phyloP scores from a whole-genome alignment of 768 basidiomycete genomes.

The Tremella mesenterica region DNA sequence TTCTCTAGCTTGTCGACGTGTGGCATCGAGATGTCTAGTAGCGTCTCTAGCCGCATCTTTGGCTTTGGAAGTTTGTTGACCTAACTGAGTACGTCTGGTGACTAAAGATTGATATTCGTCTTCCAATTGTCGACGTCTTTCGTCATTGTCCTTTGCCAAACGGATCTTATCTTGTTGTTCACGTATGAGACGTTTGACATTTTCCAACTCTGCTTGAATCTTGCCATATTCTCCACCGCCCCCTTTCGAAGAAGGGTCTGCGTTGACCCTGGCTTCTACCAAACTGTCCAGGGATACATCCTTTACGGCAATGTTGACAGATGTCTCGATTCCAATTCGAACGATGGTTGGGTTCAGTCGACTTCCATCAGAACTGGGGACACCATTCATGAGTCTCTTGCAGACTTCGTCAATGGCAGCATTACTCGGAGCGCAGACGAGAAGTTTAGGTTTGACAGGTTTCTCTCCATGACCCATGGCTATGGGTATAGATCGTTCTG shows the following conservation, averaged over 20 bases:
- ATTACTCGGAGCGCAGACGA: constrained; percentile 95
- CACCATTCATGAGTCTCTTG: constrained; percentile 71
- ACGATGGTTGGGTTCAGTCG: constrained; percentile 67
- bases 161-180: constrained; percentile 58
- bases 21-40: constrained; percentile 69
- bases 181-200: constrained; percentile 55
- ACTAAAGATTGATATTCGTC: constrained; percentile 63
- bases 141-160: constrained; percentile 53
- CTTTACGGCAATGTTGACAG: constrained; percentile 68
- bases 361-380: constrained; percentile 53
- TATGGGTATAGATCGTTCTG: constrained; percentile 52
- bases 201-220: constrained; percentile 62
- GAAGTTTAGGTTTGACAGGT: constrained; percentile 59
- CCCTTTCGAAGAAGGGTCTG: constrained; percentile 38
- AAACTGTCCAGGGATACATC: constrained; percentile 80
- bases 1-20: constrained; percentile 60
- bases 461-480: constrained; percentile 50
- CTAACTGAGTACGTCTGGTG: constrained; percentile 56
- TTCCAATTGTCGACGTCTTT: constrained; percentile 54
- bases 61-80: constrained; percentile 62
- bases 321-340: constrained; percentile 69
- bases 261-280: constrained; percentile 55
- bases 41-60: constrained; percentile 78
- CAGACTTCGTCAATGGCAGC: constrained; percentile 97
- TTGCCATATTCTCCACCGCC: constrained; percentile 51